These are phyloP conservation scores for Naegleria lovaniensis DNA, from an alignment of 208 protist species.

Conservation along the genomic window DNA sequence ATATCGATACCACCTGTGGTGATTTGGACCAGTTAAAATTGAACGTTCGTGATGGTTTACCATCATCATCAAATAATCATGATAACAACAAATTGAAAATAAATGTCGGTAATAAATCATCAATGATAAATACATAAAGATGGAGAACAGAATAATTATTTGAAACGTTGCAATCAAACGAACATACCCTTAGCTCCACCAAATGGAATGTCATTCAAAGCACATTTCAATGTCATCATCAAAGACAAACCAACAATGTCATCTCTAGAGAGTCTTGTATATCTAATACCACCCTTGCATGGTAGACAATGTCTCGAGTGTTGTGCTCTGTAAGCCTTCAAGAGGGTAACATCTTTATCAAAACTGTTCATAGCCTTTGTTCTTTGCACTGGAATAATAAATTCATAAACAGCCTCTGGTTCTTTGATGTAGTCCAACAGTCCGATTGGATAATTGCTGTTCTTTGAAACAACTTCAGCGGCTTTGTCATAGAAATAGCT, in stretches of 20 bases:
- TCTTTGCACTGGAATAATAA: background rate
- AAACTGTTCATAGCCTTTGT: background rate
- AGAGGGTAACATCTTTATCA: background rate
- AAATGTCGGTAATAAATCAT: background rate
- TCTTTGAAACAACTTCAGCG: background rate
- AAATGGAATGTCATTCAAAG: conserved; percentile 65
- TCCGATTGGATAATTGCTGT: background rate
- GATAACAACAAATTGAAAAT: background rate
- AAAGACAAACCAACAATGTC: conserved; percentile 62
- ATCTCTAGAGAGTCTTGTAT: conserved; percentile 55
- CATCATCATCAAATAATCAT: background rate
- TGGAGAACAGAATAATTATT: background rate
- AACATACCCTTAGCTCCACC: conserved; percentile 55
- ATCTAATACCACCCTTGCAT: conserved; percentile 72
- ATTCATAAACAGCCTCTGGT: conserved; percentile 18
- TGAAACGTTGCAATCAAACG: background rate
- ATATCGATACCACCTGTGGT: conserved; percentile 61
- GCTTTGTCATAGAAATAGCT: conserved; percentile 33
- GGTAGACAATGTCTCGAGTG: conserved; percentile 65
- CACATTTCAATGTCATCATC: conserved; percentile 77
- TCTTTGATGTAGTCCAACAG: conserved; percentile 32
- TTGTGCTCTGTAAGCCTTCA: conserved; percentile 40
- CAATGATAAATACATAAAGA: too few species aligned
- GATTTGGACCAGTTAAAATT: too few species aligned
- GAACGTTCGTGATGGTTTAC: background rate